A percentile compares a stretch with the other conserved stretches of the same genome.
These are phyloP conservation scores for Rhynchospora tenuis DNA, from an alignment of 176 grass and related monocot genomes.

Conservation along the genomic window DNA sequence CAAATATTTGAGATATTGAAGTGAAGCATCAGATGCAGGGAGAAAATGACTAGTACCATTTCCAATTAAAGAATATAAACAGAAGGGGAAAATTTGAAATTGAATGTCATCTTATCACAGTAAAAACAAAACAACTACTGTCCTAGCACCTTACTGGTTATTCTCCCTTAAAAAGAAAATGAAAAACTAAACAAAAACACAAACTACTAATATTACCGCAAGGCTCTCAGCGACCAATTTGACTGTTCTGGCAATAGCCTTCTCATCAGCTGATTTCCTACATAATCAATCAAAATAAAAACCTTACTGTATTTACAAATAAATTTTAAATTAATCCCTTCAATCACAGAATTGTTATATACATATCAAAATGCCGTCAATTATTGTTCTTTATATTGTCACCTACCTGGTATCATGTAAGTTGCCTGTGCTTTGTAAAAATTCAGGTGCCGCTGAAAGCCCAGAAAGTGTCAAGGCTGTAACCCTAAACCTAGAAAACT, in stretches of 20 bases:
- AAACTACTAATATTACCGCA: conserved; percentile 52
- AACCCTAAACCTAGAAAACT: conserved; percentile 97
- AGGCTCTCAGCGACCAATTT: conserved; percentile 88
- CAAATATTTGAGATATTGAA: not conserved
- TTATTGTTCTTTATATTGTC: not conserved
- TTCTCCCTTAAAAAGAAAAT: not conserved
- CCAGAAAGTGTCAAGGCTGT: conserved; percentile 91
- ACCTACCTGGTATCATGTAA: conserved; percentile 68
- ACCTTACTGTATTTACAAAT: not conserved
- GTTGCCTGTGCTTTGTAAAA: conserved; percentile 78
- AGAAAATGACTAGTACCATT: not conserved
- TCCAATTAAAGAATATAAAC: not conserved
- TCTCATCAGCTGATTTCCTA: conserved; percentile 70
- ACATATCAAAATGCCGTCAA: not conserved
- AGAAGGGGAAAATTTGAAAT: not conserved
- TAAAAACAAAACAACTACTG: not conserved
- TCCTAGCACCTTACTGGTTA: not conserved
- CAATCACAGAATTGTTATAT: not conserved
- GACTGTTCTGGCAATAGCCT: conserved; percentile 64
- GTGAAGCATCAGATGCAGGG: not conserved
- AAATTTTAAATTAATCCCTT: not conserved
- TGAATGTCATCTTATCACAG: not conserved
- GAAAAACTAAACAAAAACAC: not conserved
- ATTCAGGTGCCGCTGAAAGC: conserved; percentile 73
- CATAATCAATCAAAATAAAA: not conserved